Evolutionary conservation across 2,329 filamentous ascomycete genomes (phyloP), one percentile per base, ranked within the genome.

Genomic region (Pochonia chlamydosporia): DNA sequence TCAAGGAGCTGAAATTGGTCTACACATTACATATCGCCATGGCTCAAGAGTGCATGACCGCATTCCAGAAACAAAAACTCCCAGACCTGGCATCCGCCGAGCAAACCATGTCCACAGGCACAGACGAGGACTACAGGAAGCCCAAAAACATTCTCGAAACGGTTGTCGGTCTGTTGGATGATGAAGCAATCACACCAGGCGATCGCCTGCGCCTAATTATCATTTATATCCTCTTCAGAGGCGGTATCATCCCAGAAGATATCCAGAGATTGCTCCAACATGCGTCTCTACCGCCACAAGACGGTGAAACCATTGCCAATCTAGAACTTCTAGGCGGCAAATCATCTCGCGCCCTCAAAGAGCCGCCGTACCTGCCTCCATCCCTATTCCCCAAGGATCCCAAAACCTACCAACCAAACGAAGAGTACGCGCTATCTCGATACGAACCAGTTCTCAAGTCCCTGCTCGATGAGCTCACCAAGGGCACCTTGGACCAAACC

Each of bases 31-130:
- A 99, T 67, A 74, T 99, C 36, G 92, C 84, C 56, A 97, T 99
- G 92, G 93, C 93, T 2, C 87, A 96, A 63, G 90, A 96, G 63
- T 95, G 90, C 63, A 97, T 97, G 91, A 89, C 89, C 57, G 81
- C 87, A 31, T 99, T 99, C 59, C 84, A 95, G 62, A 73, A 82
- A 44, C 81, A 85, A 63, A 96, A 95, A 61, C 75, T 99, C 6
- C 78, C 87, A 6, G 93, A 99, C 60, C 75, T 97, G 49, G 90
- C 90, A 11, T 85, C 87, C 0, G 79, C 91, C 5, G 93, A 99
- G 67, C 93, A 97, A 74, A 89, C 83, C 24, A 75, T 99, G 54
- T 87, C 91, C 9, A 97, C 93, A 1, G 93, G 93, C 0, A 71
- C 96, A 5, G 93, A 97, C 57, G 92, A 97, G 67, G 91, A 96